Evolutionary conservation across 371 early-diverging fungal genomes (phyloP).

Genomic region (Saksenaea vasiformis): DNA sequence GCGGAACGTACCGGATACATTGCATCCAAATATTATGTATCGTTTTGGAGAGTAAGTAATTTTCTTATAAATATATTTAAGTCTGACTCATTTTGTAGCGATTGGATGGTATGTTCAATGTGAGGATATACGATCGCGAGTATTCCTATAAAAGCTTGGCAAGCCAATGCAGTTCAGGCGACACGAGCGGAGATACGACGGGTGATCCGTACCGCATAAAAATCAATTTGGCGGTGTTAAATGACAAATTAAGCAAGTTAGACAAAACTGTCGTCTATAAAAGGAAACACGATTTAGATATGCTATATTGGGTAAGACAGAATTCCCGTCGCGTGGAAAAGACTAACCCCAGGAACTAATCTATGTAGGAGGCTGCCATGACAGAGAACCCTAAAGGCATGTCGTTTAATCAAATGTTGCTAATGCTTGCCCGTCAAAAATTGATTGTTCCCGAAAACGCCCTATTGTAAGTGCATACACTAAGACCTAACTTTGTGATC

Average conservation of each 20-base stretch:
- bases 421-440: conserved; percentile 60
- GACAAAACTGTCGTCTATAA: conserved; percentile 35
- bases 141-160: conserved; percentile 40
- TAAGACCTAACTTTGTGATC: background rate
- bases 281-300: conserved; percentile 39
- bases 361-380: conserved; percentile 35
- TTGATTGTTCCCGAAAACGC: conserved; percentile 57
- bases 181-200: conserved; percentile 6
- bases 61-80: background rate
- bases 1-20: conserved; percentile 56
- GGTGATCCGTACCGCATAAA: conserved; percentile 24
- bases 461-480: conserved; percentile 35
- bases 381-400: conserved; percentile 46
- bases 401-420: conserved; percentile 63
- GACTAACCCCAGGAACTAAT: conserved; percentile 1
- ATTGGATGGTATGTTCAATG: conserved; percentile 43
- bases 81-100: conserved; percentile 19
- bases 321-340: background rate
- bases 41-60: conserved; percentile 46
- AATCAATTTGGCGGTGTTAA: conserved; percentile 27
- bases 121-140: conserved; percentile 38
- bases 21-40: conserved; percentile 46
- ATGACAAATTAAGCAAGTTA: conserved; percentile 30
- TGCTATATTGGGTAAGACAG: conserved; percentile 45
- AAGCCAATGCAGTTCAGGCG: conserved; percentile 13